Base-by-base conservation (phyloP, 208 protist genomes). In the Trypanosoma conorhini region DNA sequence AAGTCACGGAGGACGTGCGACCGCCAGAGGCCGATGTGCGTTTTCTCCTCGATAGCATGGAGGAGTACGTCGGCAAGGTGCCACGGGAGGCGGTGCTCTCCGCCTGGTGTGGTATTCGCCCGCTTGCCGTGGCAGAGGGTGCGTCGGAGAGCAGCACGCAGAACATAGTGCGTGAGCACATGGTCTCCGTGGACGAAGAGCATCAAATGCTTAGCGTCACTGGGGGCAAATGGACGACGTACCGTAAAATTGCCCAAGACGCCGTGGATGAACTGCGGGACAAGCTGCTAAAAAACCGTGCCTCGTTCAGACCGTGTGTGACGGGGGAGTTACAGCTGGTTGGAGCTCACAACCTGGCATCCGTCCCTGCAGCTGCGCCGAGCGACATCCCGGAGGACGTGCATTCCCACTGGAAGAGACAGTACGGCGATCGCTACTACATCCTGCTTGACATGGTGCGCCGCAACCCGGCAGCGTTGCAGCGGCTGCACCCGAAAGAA, bases 151-250 rank as follows among this genome's bases (percentile, higher is more conserved):
- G 59, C 21, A 71, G 73, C 59, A 94, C 87, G 35, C 70, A 96
- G 79, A 93, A 83, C 71, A 88, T 98, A 17, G 87, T 94, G 24
- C 89, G 97, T 21, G 95, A 99, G 73, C 96, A 99, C 81, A 73
- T 95, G 67, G 88, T 99, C 71, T 75, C 91, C 13, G 82, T 89
- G 2, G 82, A 92, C 62, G 57, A 62, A 40, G n/a, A 78, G 31
- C 67, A 75, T 44, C 88, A 68, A 46, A 85, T 98, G 42, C 42
- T 99, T 13, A 93, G 87, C 64, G 86, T 99, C 28, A 86, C 86
- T 8, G 97, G 97, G 26, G 96, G 97, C 46, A 99, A 99, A 82
- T 99, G 97, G 96, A 99, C 97, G 52, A 98, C 96, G 35, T 99
- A 98, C 82, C 93, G 97, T 66, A 85, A 89, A 70, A 99, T 99